phyloP scores from a whole-genome alignment of 257 asterid genomes.

The Forsythia viridissima region DNA sequence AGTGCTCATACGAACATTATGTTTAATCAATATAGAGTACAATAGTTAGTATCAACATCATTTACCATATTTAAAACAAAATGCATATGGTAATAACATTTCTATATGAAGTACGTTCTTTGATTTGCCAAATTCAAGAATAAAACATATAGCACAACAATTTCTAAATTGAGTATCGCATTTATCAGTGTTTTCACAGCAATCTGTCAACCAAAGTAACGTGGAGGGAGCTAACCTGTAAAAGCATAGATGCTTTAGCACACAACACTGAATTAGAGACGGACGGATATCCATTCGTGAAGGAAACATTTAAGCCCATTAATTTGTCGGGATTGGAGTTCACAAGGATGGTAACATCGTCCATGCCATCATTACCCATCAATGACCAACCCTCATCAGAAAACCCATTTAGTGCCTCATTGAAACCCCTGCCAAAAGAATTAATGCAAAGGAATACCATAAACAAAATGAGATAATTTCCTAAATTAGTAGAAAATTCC shows the following conservation, averaged over 20 bases:
- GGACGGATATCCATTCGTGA: slow-evolving; percentile 60
- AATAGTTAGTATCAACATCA: not conserved
- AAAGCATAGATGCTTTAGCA: slow-evolving; percentile 93
- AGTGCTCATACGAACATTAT: too few relatives aligned
- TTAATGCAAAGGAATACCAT: not conserved
- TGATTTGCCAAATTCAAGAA: not conserved
- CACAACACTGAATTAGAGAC: slow-evolving; percentile 67
- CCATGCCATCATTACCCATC: slow-evolving; percentile 70
- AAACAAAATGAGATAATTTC: not conserved
- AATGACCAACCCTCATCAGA: slow-evolving; percentile 84
- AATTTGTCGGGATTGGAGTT: slow-evolving; percentile 77
- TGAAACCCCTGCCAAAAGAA: slow-evolving; percentile 63
- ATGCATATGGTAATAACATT: not conserved
- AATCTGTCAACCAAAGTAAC: not conserved
- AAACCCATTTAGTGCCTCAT: slow-evolving; percentile 81
- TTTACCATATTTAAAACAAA: not conserved
- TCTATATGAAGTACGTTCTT: not conserved
- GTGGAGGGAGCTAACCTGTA: slow-evolving; percentile 51
- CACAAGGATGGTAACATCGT: slow-evolving; percentile 74
- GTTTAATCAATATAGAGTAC: too few relatives aligned
- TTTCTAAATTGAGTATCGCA: not conserved
- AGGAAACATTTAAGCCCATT: slow-evolving; percentile 67
- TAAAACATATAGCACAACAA: not conserved
- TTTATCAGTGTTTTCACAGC: not conserved
- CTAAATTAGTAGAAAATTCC: not conserved